Evolutionary conservation across 192 early-diverging fungal species (phyloP).

Genomic region (Gamsiella multidivaricata): DNA sequence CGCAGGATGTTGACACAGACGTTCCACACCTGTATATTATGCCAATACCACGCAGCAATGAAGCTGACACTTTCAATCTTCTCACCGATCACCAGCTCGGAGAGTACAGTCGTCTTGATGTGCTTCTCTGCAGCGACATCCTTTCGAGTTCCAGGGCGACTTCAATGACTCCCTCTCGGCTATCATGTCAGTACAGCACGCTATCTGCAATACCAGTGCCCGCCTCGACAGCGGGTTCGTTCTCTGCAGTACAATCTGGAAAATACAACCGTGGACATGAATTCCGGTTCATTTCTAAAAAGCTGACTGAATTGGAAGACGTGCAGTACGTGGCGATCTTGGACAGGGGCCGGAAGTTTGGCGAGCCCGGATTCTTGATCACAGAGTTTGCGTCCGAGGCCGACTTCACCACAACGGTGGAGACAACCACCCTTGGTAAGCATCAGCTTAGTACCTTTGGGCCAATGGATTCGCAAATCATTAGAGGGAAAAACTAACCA

Average conservation of each 20-base stretch:
- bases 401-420: slow-evolving; percentile 23
- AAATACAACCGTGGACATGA: slow-evolving; percentile 9
- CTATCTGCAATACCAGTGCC: slow-evolving; percentile 34
- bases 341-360: slow-evolving; percentile 41
- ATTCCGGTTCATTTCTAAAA: slow-evolving; percentile 27
- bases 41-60: slow-evolving; percentile 38
- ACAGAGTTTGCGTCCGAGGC: slow-evolving; percentile 57
- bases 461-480: background rate
- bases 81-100: slow-evolving; percentile 58
- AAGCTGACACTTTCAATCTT: slow-evolving; percentile 56
- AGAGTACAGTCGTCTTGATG: slow-evolving; percentile 42
- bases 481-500: too few species aligned
- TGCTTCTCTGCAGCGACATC: slow-evolving; percentile 60
- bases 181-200: slow-evolving; percentile 20
- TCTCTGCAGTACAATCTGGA: slow-evolving; percentile 21
- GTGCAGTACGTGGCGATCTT: slow-evolving; percentile 32
- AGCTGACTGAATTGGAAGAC: slow-evolving; percentile 10
- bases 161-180: slow-evolving; percentile 12
- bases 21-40: slow-evolving; percentile 51
- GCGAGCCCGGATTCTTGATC: slow-evolving; percentile 60
- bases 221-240: slow-evolving; percentile 6
- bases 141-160: background rate
- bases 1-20: slow-evolving; percentile 12
- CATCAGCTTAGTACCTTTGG: background rate
- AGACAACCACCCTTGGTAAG: slow-evolving; percentile 58